These are phyloP conservation scores for Plantago elongata DNA, from an alignment of 257 asterid species.

Conservation along the genomic window DNA sequence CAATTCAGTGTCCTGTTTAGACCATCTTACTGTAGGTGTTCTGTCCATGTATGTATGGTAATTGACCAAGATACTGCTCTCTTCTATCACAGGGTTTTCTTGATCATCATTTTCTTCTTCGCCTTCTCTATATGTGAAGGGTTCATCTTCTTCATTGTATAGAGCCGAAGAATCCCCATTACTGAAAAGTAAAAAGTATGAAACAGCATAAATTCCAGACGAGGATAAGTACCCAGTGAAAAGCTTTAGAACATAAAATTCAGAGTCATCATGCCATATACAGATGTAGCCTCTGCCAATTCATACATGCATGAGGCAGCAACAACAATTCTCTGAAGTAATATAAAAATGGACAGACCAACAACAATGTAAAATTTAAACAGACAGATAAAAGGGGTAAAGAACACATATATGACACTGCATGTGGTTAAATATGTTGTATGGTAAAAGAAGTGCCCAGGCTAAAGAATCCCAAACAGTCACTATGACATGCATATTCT, in stretches of 20 bases:
- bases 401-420: too few species aligned
- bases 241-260: constrained; percentile 7
- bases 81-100: constrained; percentile 36
- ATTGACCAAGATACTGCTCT: constrained; percentile 44
- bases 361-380: too few species aligned
- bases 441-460: too few species aligned
- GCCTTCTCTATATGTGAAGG: constrained; percentile 28
- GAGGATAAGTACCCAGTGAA: neutral
- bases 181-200: constrained; percentile 31
- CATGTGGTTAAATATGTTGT: too few species aligned
- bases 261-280: constrained; percentile 11
- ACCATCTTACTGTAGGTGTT: constrained; percentile 67
- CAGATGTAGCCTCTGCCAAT: neutral
- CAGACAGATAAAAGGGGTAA: too few species aligned
- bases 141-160: constrained; percentile 37
- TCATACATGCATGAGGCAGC: too few species aligned
- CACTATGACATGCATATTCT: too few species aligned
- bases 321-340: too few species aligned
- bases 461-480: too few species aligned
- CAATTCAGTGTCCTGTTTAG: constrained; percentile 77
- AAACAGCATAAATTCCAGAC: constrained; percentile 2
- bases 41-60: constrained; percentile 76
- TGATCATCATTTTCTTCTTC: constrained; percentile 39
- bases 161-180: constrained; percentile 32
- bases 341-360: too few species aligned